phyloP scores from a whole-genome alignment of 192 early-diverging fungal species.

The Haplosporangium gracile region DNA sequence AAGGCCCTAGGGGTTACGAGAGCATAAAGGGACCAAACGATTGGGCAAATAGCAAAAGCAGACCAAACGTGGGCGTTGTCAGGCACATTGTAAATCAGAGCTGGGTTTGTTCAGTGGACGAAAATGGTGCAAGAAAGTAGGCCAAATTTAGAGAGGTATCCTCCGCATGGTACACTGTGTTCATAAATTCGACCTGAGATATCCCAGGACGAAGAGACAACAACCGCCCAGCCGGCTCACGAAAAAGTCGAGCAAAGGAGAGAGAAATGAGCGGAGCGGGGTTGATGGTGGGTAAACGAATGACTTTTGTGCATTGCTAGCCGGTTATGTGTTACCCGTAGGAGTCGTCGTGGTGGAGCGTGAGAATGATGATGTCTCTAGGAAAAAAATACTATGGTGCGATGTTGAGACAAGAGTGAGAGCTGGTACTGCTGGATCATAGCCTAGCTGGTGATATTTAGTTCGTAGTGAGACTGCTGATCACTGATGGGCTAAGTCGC shows the following conservation, averaged over 20 bases:
- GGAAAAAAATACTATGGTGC: background rate
- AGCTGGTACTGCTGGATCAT: background rate
- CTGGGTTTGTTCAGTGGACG: background rate
- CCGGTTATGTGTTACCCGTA: background rate
- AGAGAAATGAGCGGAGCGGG: background rate
- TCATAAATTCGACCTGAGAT: constrained; percentile 4
- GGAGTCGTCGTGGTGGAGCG: background rate
- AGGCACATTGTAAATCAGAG: background rate
- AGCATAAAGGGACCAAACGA: background rate
- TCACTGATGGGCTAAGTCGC: background rate
- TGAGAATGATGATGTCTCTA: background rate
- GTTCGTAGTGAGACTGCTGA: no score
- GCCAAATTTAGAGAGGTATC: background rate
- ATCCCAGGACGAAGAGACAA: background rate
- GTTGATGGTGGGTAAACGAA: background rate
- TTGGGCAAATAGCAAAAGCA: background rate
- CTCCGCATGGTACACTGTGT: background rate
- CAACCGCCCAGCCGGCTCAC: background rate
- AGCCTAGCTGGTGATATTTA: no score
- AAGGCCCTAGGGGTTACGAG: background rate
- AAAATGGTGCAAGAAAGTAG: background rate
- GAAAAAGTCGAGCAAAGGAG: background rate
- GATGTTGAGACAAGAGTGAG: background rate
- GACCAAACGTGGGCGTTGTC: background rate
- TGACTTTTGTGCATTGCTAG: background rate